A percentile compares a stretch with the other conserved stretches of the same genome.
Evolutionary conservation across 257 asterid species (phyloP).

Genomic region (Vinca minor): DNA sequence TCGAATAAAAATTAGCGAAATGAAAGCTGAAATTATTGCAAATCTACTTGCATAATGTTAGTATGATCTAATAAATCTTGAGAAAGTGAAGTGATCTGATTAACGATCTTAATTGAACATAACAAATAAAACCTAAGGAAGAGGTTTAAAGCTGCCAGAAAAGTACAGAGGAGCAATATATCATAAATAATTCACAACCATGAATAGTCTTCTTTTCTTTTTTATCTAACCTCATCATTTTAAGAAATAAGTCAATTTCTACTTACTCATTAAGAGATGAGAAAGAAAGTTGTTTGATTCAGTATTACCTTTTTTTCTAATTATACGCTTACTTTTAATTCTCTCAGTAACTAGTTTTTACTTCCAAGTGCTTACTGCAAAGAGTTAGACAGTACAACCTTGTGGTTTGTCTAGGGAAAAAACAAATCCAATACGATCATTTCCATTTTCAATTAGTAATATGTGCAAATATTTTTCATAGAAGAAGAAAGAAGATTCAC

Average conservation of each 20-base stretch:
- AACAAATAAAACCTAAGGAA: not conserved
- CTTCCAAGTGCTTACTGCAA: not conserved
- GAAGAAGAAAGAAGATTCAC: not conserved
- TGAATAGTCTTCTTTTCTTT: too few species aligned
- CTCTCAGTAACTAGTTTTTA: not conserved
- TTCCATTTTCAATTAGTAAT: not conserved
- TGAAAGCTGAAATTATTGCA: slow-evolving; percentile 1
- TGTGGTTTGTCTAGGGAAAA: not conserved
- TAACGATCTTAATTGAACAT: not conserved
- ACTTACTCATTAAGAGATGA: too few species aligned
- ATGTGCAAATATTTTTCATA: not conserved
- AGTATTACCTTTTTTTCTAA: not conserved
- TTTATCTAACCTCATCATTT: too few species aligned
- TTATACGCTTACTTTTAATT: not conserved
- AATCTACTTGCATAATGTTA: not conserved
- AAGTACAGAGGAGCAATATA: too few species aligned
- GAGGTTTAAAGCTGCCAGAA: not conserved
- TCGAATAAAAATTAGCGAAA: not conserved
- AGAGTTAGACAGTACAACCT: not conserved
- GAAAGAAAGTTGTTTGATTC: too few species aligned
- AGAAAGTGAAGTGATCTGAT: not conserved
- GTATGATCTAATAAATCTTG: not conserved
- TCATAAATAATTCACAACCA: too few species aligned
- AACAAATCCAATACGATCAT: not conserved
- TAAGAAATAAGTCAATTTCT: too few species aligned